These are phyloP conservation scores for Kitagawia praeruptora DNA, from an alignment of 129 eudicot genomes.

Conservation along the genomic window DNA sequence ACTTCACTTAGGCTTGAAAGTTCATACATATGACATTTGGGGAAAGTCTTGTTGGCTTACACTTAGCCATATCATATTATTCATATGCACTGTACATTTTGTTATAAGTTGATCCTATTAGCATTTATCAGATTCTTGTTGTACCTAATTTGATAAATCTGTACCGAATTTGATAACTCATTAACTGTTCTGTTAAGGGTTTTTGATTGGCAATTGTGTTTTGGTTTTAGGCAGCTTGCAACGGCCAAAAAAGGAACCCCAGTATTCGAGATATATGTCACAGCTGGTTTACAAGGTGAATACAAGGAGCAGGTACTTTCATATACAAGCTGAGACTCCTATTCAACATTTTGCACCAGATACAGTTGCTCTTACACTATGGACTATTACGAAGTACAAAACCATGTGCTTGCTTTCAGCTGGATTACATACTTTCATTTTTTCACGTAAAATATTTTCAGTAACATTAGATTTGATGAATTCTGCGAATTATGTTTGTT, in stretches of 20 bases:
- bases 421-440: background rate
- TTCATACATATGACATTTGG: background rate
- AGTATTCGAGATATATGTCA: constrained; percentile 75
- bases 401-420: background rate
- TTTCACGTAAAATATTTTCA: background rate
- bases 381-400: background rate
- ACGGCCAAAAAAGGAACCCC: constrained; percentile 65
- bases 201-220: constrained; percentile 1
- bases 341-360: background rate
- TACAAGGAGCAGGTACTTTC: constrained; percentile 68
- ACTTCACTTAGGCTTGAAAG: background rate
- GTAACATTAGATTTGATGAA: background rate
- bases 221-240: constrained; percentile 73
- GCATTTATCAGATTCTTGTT: background rate
- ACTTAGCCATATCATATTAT: background rate
- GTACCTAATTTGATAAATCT: background rate
- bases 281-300: constrained; percentile 49
- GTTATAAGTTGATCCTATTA: background rate
- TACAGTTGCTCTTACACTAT: no score
- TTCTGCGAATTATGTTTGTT: background rate
- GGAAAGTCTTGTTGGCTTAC: background rate
- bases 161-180: background rate
- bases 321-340: background rate
- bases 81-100: background rate
- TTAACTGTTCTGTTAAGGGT: background rate